These are phyloP conservation scores for Physcomitrium patens DNA, from an alignment of 225 moss, liverwort and hornwort genomes.

Conservation along the genomic window DNA sequence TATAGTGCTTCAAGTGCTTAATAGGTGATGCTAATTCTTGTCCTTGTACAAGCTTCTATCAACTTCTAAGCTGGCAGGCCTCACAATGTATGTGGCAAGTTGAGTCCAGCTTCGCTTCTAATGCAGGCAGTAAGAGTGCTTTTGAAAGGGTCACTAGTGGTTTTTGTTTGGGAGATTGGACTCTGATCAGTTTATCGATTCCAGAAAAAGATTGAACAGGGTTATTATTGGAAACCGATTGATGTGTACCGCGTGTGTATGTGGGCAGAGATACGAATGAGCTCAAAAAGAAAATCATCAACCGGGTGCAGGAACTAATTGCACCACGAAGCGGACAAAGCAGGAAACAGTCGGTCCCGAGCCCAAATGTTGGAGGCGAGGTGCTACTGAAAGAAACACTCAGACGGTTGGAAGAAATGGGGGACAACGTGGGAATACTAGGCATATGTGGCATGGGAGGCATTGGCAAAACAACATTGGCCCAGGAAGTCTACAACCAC, in stretches of 20 bases:
- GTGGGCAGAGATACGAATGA: conserved; percentile 29
- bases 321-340: not conserved
- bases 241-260: no score
- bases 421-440: conserved; percentile 37
- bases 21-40: no score
- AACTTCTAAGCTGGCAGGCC: no score
- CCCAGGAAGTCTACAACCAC: conserved; percentile 29
- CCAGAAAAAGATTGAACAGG: not conserved
- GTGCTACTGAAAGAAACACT: not conserved
- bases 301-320: not conserved
- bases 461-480: conserved; percentile 47
- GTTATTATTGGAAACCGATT: no score
- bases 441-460: conserved; percentile 50
- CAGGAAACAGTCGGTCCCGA: conserved; percentile 26
- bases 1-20: no score
- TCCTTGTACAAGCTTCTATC: no score
- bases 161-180: no score
- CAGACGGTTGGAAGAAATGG: conserved; percentile 13
- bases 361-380: conserved; percentile 24
- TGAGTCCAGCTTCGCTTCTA: no score
- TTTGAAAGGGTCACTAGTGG: no score
- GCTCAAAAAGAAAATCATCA: conserved; percentile 21
- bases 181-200: not conserved
- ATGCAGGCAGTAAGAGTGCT: no score
- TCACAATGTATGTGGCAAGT: no score